phyloP scores from a whole-genome alignment of 169 alveolate genomes.

The Sarcocystis neurona region DNA sequence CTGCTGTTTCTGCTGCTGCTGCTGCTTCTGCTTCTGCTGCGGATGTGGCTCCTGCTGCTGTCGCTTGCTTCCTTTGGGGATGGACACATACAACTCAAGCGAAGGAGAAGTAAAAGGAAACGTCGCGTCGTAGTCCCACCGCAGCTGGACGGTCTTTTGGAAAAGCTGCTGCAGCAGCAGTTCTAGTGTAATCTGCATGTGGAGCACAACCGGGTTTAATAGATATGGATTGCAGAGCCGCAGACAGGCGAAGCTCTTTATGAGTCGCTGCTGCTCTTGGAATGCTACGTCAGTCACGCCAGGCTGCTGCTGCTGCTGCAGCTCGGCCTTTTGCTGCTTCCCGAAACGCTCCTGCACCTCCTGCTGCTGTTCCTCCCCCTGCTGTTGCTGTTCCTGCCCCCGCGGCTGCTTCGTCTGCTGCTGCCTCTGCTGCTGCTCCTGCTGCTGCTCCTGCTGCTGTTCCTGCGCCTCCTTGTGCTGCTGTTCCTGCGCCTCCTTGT shows the following conservation, averaged over 20 bases:
- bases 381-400: no score
- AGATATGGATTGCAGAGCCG: constrained; percentile 60
- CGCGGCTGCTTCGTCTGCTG: not conserved
- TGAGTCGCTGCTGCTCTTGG: no score
- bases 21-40: not conserved
- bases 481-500: no score
- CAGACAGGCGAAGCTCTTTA: no score
- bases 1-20: not conserved
- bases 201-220: constrained; percentile 69
- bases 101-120: constrained; percentile 88
- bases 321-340: no score
- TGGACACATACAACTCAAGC: constrained; percentile 81
- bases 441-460: not conserved
- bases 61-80: no score
- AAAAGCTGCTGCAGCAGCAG: constrained; percentile 74
- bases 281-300: no score
- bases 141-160: constrained; percentile 73
- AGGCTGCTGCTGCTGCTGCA: no score
- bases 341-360: no score
- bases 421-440: not conserved
- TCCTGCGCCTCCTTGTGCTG: no score
- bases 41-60: not conserved
- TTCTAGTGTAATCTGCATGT: constrained; percentile 74
- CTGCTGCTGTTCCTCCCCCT: no score
- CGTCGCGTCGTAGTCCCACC: constrained; percentile 80